Conservation (phyloP, 2,329 filamentous ascomycete species). For the Cordyceps fumosorosea region DNA sequence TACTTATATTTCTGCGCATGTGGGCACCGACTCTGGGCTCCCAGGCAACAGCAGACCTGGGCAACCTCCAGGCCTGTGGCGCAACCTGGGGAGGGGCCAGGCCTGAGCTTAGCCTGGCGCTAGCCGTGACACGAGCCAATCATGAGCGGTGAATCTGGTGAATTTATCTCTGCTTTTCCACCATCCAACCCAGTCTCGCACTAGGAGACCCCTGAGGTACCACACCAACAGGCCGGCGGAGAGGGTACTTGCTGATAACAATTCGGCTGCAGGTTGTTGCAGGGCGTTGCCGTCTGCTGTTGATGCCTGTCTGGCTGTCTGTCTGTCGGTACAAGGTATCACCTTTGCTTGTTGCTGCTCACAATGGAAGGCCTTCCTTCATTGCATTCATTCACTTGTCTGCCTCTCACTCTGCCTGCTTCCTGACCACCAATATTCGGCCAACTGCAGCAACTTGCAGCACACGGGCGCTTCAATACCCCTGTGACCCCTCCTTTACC, state of each 20-base stretch:
- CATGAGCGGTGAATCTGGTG: constrained; percentile 21
- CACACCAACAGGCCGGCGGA: constrained; percentile 23
- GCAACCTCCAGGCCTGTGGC: constrained; percentile 36
- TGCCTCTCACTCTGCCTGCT: neutral
- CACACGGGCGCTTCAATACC: neutral
- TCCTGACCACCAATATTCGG: neutral
- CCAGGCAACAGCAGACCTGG: constrained; percentile 36
- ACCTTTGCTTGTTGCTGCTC: no score
- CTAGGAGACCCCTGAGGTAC: constrained; percentile 34
- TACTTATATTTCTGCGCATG: constrained; percentile 50
- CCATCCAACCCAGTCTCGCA: constrained; percentile 26
- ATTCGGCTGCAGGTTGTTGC: no score
- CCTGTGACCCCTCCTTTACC: neutral
- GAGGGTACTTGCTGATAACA: constrained; percentile 8
- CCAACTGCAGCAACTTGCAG: neutral
- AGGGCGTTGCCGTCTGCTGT: neutral
- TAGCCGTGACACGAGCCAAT: constrained; percentile 32
- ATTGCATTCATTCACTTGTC: neutral
- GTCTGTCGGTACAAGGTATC: neutral
- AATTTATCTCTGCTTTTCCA: constrained; percentile 35
- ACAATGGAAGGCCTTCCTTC: neutral
- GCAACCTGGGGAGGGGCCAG: constrained; percentile 31
- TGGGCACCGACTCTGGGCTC: constrained; percentile 28
- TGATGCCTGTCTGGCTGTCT: neutral
- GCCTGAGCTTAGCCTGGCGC: constrained; percentile 31